Percentiles rank a stretch among this genome's conserved stretches.
Evolutionary conservation across 2,329 filamentous ascomycete species (phyloP).

Genomic region (Fusarium sambucinum): DNA sequence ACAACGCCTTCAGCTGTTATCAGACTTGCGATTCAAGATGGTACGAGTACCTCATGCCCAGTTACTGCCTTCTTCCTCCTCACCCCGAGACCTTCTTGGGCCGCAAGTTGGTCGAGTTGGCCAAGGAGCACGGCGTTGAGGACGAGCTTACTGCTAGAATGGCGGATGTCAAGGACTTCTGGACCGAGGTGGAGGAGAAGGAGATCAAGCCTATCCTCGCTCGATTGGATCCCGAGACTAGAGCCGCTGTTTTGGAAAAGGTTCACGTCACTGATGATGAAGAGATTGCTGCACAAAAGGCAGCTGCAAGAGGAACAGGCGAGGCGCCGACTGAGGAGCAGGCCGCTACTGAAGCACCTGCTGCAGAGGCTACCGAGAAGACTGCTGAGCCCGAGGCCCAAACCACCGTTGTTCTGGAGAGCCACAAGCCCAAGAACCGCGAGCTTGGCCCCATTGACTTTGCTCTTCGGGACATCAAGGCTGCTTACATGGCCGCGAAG

Average conservation of each 20-base stretch:
- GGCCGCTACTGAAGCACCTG: conserved; percentile 36
- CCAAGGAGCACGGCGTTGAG: conserved; percentile 77
- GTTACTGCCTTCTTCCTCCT: conserved; percentile 90
- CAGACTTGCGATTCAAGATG: conserved; percentile 93
- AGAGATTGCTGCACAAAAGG: conserved; percentile 45
- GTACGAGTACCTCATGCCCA: conserved; percentile 97
- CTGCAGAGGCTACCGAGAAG: conserved; percentile 33
- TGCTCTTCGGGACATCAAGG: conserved; percentile 80
- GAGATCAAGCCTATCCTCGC: conserved; percentile 79
- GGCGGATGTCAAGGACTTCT: conserved; percentile 83
- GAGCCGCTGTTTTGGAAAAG: conserved; percentile 71
- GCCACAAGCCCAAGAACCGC: conserved; percentile 56
- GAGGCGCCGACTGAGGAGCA: conserved; percentile 44
- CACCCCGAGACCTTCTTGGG: conserved; percentile 90
- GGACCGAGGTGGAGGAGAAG: conserved; percentile 84
- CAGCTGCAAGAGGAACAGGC: conserved; percentile 29
- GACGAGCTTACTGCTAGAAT: conserved; percentile 77
- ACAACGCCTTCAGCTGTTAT: conserved; percentile 93
- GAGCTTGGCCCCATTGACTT: conserved; percentile 67
- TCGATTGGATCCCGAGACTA: conserved; percentile 71
- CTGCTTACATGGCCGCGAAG: conserved; percentile 85
- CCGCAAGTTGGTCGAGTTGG: conserved; percentile 82
- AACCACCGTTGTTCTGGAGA: conserved; percentile 45
- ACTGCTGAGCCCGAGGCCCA: conserved; percentile 39
- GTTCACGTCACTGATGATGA: conserved; percentile 61